Conservation (phyloP, 176 grass and related monocot species). For the Neostapfia colusana region DNA sequence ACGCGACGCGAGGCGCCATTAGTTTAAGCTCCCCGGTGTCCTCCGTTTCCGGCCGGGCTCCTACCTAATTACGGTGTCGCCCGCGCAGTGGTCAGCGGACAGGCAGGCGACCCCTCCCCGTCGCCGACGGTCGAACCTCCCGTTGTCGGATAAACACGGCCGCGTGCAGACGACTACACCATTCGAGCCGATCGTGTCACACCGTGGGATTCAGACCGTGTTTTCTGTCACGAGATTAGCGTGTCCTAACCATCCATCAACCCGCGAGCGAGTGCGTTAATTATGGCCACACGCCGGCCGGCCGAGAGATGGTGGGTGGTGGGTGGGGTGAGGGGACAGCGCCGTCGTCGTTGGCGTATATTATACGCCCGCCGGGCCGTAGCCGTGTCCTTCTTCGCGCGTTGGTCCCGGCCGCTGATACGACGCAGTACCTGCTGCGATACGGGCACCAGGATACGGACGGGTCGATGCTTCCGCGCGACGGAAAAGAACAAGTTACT, state of each 20-base stretch:
- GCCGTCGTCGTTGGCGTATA: conserved; percentile 12
- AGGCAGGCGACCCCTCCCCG: too few relatives aligned
- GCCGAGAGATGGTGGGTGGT: background rate
- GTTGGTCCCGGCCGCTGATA: conserved; percentile 25
- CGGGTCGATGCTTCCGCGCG: background rate
- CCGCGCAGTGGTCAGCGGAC: background rate
- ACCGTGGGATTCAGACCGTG: too few relatives aligned
- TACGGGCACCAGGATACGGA: conserved; percentile 9
- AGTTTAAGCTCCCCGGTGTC: conserved; percentile 33
- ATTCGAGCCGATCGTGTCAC: background rate
- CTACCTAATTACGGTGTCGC: background rate
- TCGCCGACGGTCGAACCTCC: too few relatives aligned
- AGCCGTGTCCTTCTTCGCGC: background rate
- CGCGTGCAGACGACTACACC: too few relatives aligned
- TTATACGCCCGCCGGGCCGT: background rate
- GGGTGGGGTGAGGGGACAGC: background rate
- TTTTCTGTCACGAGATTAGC: conserved; percentile 37
- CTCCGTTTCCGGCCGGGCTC: conserved; percentile 38
- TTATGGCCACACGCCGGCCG: background rate
- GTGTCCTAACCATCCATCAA: background rate
- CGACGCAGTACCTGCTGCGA: conserved; percentile 31
- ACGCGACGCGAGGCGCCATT: background rate
- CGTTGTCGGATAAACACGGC: too few relatives aligned
- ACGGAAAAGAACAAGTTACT: conserved; percentile 5
- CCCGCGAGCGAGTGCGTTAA: background rate